Conservation (phyloP, 768 basidiomycete genomes). For the Mycena galericulata region DNA sequence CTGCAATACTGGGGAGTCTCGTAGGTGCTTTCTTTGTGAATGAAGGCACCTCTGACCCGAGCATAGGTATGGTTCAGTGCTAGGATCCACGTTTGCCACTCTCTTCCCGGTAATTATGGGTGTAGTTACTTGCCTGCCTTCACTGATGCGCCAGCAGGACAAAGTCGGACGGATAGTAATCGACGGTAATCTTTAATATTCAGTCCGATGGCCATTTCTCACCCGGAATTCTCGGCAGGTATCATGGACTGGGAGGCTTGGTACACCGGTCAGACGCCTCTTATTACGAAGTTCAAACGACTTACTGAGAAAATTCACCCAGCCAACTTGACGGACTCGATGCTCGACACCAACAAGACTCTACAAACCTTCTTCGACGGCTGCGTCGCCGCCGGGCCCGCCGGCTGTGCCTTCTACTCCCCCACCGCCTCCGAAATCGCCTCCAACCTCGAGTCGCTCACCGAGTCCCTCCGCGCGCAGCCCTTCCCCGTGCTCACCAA, state of each 20-base stretch:
- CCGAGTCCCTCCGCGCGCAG: not conserved
- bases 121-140: not conserved
- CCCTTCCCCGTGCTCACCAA: not conserved
- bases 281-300: too few relatives aligned
- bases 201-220: too few relatives aligned
- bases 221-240: too few relatives aligned
- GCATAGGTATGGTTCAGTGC: not conserved
- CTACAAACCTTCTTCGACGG: conserved; percentile 38
- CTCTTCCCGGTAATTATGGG: conserved; percentile 3
- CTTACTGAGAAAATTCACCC: too few relatives aligned
- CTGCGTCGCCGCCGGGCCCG: conserved; percentile 37
- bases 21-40: not conserved
- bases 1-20: conserved; percentile 26
- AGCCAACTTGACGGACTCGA: too few relatives aligned
- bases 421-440: conserved; percentile 30
- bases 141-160: not conserved
- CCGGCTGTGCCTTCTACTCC: conserved; percentile 38
- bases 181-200: too few relatives aligned
- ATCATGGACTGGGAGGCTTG: not conserved
- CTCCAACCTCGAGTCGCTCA: too few relatives aligned
- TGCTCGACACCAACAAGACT: conserved; percentile 37
- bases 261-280: conserved; percentile 1
- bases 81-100: not conserved
- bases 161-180: conserved; percentile 28
- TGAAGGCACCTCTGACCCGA: too few relatives aligned